Evolutionary conservation across 2,329 filamentous ascomycete species (phyloP), one percentile per base, ranked within the genome.

Genomic region (Thelonectria rubi): DNA sequence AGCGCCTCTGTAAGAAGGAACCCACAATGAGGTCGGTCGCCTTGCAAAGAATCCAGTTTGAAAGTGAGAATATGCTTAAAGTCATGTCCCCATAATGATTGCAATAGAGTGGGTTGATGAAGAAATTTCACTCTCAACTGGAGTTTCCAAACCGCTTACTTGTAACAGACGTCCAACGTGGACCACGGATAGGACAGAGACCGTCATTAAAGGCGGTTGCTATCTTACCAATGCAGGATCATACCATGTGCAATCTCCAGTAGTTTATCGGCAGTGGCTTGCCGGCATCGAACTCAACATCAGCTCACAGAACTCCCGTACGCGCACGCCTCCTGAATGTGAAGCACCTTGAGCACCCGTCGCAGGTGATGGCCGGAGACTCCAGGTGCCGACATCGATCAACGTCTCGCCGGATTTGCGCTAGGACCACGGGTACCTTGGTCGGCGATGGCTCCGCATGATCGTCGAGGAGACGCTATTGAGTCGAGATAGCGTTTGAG

Each of bases 311-410:
- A 37, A 37, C 12, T 37, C 34, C 11, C 4, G 12, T 15, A 37
- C 34, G 15, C 34, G 34, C 11, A 14, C 34, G 34, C 34, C 34
- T 37, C 34, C 34, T 37, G 34, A 37, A 14, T 37, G 15, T 37
- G 34, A 37, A 43, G 39, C n/a, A 11, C 34, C 15, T 37, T 11
- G 12, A 37, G 15, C 34, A 15, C 15, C 34, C 20, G 53, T 61
- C 58, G 48, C 58, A 57, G 58, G 53, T 57, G 18, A 42, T 21
- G 34, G 32, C 34, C 58, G 53, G 58, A 57, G 43, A 32, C 39
- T 12, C 26, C 24, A 18, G 8, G 40, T 51, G 43, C 53, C 53
- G 55, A 32, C 55, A 37, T 49, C 37, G 53, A 61, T 61, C 58
- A 48, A 43, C 53, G 42, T 57, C 47, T 53, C 34, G 42, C 40